phyloP scores from a whole-genome alignment of 768 basidiomycete species.

The Pleurotus tuoliensis region DNA sequence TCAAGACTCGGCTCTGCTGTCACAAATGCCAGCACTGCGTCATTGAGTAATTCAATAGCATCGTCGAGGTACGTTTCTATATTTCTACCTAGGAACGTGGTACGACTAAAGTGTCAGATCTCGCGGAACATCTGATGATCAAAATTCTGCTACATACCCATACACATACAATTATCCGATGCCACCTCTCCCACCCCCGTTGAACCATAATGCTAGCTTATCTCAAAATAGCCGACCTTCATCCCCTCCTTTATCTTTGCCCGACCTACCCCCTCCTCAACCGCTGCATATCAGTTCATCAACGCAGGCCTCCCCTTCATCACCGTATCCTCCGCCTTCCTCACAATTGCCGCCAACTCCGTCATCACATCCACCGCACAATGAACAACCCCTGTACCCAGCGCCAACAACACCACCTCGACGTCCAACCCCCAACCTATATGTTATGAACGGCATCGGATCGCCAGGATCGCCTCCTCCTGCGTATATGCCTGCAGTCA shows the following conservation, averaged over 20 bases:
- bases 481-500: not conserved
- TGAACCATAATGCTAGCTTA: not conserved
- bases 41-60: not conserved
- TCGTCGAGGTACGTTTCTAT: not conserved
- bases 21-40: slow-evolving; percentile 5
- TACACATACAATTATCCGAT: not conserved
- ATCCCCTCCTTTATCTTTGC: not conserved
- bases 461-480: slow-evolving; percentile 7
- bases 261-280: slow-evolving; percentile 1
- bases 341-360: slow-evolving; percentile 2
- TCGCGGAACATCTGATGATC: too few species aligned
- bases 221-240: too few species aligned
- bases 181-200: not conserved
- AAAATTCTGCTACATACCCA: too few species aligned
- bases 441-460: slow-evolving; percentile 3
- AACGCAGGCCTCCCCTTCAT: slow-evolving; percentile 7
- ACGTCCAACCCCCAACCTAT: slow-evolving; percentile 15
- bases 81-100: too few species aligned
- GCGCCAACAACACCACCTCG: slow-evolving; percentile 29
- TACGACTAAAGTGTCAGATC: too few species aligned
- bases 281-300: not conserved
- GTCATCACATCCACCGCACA: not conserved
- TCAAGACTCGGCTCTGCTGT: slow-evolving; percentile 1
- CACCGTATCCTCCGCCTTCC: slow-evolving; percentile 3
- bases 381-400: slow-evolving; percentile 36